Evolutionary conservation across 2,329 filamentous ascomycete species (phyloP).

Genomic region (Tolypocladium ovalisporum): DNA sequence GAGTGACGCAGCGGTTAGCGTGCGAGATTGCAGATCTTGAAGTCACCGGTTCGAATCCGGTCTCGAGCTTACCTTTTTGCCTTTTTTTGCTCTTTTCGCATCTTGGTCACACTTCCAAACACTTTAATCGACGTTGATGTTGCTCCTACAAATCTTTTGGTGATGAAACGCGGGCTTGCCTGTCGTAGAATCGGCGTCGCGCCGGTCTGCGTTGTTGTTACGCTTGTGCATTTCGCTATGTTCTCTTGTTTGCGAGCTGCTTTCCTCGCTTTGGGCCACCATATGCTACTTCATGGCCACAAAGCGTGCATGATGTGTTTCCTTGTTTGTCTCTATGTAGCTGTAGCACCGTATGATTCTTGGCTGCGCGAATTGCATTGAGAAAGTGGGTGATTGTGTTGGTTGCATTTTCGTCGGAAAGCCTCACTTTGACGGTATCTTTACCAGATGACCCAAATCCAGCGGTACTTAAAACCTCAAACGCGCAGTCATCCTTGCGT

Average conservation of each 20-base stretch:
- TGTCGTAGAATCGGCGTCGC: background rate
- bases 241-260: background rate
- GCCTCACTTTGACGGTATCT: too few species aligned
- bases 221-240: background rate
- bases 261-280: background rate
- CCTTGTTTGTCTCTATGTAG: background rate
- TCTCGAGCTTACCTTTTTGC: constrained; percentile 6
- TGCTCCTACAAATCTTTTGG: too few species aligned
- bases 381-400: background rate
- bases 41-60: constrained; percentile 12
- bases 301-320: too few species aligned
- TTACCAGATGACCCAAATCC: too few species aligned
- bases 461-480: background rate
- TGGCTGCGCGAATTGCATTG: background rate
- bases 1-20: constrained; percentile 12
- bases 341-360: background rate
- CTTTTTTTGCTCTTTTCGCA: background rate
- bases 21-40: constrained; percentile 13
- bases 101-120: too few species aligned
- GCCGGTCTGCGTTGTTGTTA: background rate
- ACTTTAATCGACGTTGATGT: too few species aligned
- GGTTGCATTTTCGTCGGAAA: too few species aligned
- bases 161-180: background rate
- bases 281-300: background rate
- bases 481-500: background rate